Evolutionary conservation across 495 filamentous ascomycete genomes (phyloP).

Genomic region (Clavariopsis aquatica): DNA sequence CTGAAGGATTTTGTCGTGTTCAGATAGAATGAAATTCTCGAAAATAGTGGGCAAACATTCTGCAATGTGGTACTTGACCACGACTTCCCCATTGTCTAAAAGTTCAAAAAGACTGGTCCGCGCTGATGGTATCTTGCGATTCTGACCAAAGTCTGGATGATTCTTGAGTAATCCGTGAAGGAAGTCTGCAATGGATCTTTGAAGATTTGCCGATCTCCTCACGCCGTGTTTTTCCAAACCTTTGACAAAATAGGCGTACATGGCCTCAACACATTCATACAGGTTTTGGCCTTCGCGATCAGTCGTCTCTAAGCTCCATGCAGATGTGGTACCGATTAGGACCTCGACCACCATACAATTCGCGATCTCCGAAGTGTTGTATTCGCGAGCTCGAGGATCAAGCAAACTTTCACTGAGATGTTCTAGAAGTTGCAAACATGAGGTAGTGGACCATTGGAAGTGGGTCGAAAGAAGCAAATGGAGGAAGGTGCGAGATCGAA

Average conservation of each 20-base stretch:
- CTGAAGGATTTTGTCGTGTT: conserved; percentile 78
- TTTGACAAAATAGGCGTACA: conserved; percentile 80
- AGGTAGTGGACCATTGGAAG: conserved; percentile 1
- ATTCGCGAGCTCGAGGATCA: conserved; percentile 42
- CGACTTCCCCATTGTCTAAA: conserved; percentile 63
- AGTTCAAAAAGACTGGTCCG: conserved; percentile 74
- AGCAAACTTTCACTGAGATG: conserved; percentile 63
- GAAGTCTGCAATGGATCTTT: conserved; percentile 64
- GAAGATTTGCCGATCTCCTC: conserved; percentile 63
- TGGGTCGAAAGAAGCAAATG: conserved; percentile 24
- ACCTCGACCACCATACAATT: conserved; percentile 68
- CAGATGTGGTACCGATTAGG: conserved; percentile 62
- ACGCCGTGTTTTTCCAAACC: conserved; percentile 61
- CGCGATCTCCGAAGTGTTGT: conserved; percentile 76
- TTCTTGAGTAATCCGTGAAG: conserved; percentile 66
- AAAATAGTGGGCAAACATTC: conserved; percentile 73
- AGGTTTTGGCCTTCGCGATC: conserved; percentile 48
- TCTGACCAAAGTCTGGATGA: conserved; percentile 62
- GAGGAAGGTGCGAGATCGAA: conserved; percentile 57
- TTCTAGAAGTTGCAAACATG: conserved; percentile 47
- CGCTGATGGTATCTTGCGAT: conserved; percentile 61
- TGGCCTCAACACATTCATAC: conserved; percentile 61
- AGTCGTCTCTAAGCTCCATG: conserved; percentile 61
- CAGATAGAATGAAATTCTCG: conserved; percentile 69
- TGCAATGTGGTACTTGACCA: conserved; percentile 74